These are phyloP conservation scores for Phaffomyces antillensis DNA, from an alignment of 805 yeast species.

Conservation along the genomic window DNA sequence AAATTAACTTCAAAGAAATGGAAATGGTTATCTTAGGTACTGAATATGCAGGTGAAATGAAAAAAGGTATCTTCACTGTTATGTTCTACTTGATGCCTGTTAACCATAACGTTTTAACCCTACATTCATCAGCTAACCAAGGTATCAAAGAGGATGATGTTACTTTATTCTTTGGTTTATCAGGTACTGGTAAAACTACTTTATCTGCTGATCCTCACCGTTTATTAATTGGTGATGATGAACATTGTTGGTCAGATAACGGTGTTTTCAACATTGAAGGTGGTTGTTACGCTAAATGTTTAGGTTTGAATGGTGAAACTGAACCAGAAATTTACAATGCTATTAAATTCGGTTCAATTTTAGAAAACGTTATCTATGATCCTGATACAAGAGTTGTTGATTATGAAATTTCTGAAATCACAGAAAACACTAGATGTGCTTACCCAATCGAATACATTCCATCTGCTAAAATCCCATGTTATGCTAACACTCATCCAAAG, in stretches of 20 bases:
- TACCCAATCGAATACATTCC: constrained; percentile 97
- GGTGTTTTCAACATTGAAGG: constrained; percentile 99
- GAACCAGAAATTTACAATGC: constrained; percentile 98
- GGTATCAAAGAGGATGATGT: constrained; percentile 78
- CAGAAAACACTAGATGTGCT: constrained; percentile 98
- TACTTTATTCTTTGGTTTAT: constrained; percentile 90
- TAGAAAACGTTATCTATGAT: constrained; percentile 90
- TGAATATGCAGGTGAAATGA: constrained; percentile 99
- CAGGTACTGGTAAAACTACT: constrained; percentile 98
- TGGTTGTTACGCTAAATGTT: constrained; percentile 98
- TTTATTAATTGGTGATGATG: constrained; percentile 94
- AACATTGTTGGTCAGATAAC: constrained; percentile 97
- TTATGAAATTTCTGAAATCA: constrained; percentile 70
- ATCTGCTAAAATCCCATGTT: constrained; percentile 92
- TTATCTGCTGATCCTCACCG: constrained; percentile 94
- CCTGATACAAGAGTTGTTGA: constrained; percentile 74
- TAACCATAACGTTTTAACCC: constrained; percentile 80
- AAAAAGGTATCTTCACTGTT: constrained; percentile 97
- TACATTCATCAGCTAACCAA: constrained; percentile 94
- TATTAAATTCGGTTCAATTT: constrained; percentile 86
- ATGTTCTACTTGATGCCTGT: constrained; percentile 99
- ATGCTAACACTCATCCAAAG: constrained; percentile 83
- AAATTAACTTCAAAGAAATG: constrained; percentile 93
- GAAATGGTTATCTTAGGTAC: constrained; percentile 99
- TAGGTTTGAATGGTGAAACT: constrained; percentile 80